Percentiles rank a stretch among this genome's conserved stretches.
Conservation (phyloP, 208 protist species). For the Trypanosomatidae sp. region DNA sequence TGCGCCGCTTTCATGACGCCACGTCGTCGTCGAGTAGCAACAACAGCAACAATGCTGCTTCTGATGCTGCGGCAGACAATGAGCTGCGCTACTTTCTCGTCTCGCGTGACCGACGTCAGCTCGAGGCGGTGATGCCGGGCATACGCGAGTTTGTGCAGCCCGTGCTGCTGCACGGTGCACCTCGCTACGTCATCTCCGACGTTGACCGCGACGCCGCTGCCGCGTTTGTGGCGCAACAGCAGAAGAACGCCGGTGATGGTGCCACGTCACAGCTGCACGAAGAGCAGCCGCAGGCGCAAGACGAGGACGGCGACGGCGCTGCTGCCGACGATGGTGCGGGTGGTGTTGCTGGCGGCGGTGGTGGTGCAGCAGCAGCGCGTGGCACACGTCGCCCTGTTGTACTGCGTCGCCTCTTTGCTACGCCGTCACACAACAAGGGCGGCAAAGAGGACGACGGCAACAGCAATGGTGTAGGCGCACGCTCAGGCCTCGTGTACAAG, state of each 20-base stretch:
- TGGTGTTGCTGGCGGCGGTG: background rate
- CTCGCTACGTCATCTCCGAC: conserved; percentile 75
- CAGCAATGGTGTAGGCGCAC: background rate
- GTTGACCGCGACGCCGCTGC: conserved; percentile 47
- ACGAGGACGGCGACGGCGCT: background rate
- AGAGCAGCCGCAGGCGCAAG: background rate
- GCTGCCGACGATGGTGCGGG: background rate
- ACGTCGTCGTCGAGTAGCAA: background rate
- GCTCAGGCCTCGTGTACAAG: conserved; percentile 58
- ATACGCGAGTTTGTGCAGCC: conserved; percentile 57
- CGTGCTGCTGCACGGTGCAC: conserved; percentile 34
- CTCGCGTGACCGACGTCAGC: conserved; percentile 45
- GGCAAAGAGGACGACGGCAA: background rate
- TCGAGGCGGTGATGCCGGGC: conserved; percentile 44
- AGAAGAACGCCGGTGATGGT: background rate
- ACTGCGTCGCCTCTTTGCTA: conserved; percentile 22
- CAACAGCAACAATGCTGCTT: background rate
- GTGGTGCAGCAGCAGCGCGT: background rate
- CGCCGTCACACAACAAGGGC: background rate
- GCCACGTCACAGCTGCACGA: background rate
- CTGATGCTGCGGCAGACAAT: background rate
- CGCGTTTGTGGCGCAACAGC: background rate
- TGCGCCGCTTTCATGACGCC: conserved; percentile 20
- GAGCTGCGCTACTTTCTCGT: conserved; percentile 67
- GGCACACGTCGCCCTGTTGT: conserved; percentile 15